phyloP scores from a whole-genome alignment of 2,329 filamentous ascomycete genomes.

The Chlorencoelia australis region DNA sequence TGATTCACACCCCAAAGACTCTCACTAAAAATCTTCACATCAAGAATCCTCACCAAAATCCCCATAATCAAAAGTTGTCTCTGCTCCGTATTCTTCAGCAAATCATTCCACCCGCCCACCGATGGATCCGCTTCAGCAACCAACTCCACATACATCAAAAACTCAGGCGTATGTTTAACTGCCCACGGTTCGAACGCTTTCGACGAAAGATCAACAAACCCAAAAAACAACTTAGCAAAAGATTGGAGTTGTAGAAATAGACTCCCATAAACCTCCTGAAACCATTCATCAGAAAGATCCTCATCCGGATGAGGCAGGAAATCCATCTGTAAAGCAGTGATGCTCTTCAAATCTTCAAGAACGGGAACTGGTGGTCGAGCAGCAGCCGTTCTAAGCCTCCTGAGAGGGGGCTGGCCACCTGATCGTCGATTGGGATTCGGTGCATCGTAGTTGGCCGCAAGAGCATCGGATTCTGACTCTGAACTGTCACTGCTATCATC shows the following conservation, averaged over 20 bases:
- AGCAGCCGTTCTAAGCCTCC: background rate
- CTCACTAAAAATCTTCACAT: slow-evolving; percentile 18
- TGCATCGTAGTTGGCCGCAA: too few relatives aligned
- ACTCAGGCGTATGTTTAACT: slow-evolving; percentile 12
- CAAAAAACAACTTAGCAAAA: slow-evolving; percentile 12
- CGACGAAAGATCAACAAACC: slow-evolving; percentile 7
- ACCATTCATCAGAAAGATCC: slow-evolving; percentile 18
- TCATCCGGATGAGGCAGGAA: slow-evolving; percentile 9
- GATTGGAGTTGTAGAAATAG: slow-evolving; percentile 6
- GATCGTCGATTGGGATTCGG: too few relatives aligned
- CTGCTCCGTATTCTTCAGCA: slow-evolving; percentile 14
- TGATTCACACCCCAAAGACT: slow-evolving; percentile 18
- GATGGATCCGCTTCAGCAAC: slow-evolving; percentile 17
- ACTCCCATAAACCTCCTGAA: slow-evolving; percentile 9
- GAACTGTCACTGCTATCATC: too few relatives aligned
- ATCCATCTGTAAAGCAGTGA: slow-evolving; percentile 9
- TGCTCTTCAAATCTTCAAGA: slow-evolving; percentile 5
- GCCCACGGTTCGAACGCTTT: slow-evolving; percentile 12
- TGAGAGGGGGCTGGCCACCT: background rate
- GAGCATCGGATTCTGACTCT: too few relatives aligned
- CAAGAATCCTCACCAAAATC: slow-evolving; percentile 16
- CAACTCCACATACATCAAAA: slow-evolving; percentile 13
- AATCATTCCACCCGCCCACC: slow-evolving; percentile 17
- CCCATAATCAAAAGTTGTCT: slow-evolving; percentile 20
- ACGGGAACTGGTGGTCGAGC: background rate